A percentile compares a stretch with the other conserved stretches of the same genome.
phyloP scores from a whole-genome alignment of 2,329 filamentous ascomycete species.

The Cryphonectria nitschkei region DNA sequence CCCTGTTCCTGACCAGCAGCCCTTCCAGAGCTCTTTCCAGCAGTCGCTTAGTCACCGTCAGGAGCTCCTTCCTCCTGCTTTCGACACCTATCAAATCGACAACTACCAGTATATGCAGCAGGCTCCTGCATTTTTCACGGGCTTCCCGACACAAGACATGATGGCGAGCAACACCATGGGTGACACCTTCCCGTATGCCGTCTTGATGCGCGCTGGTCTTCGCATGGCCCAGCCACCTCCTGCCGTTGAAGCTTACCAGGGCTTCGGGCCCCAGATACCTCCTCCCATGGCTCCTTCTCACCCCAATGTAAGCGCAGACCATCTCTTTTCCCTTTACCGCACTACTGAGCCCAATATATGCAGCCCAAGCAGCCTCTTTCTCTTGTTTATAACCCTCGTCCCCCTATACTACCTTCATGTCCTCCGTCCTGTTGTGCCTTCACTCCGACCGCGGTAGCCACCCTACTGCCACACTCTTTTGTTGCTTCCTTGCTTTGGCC shows the following conservation, averaged over 20 bases:
- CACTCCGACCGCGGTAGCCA: constrained; percentile 36
- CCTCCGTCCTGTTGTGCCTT: constrained; percentile 31
- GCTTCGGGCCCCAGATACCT: not conserved
- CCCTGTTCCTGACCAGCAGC: not conserved
- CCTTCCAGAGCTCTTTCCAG: not conserved
- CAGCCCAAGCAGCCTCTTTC: constrained; percentile 12
- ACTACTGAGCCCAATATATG: not conserved
- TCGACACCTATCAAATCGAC: not conserved
- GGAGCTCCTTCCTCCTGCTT: constrained; percentile 7
- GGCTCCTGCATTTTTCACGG: not conserved
- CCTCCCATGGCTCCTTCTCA: constrained; percentile 1
- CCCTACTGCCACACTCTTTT: constrained; percentile 37
- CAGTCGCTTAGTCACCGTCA: not conserved
- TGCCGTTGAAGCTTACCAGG: not conserved
- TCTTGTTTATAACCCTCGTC: not conserved
- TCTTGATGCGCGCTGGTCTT: not conserved
- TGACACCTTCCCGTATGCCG: not conserved
- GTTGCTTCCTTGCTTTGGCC: constrained; percentile 31
- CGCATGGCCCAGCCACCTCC: not conserved
- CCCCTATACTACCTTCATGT: not conserved
- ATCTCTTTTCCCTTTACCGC: not conserved
- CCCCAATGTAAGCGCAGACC: not conserved
- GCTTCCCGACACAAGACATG: not conserved
- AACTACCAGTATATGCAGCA: not conserved
- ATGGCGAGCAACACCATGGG: not conserved